Conservation (phyloP, 805 yeast species). For the Teunomyces kruisii region DNA sequence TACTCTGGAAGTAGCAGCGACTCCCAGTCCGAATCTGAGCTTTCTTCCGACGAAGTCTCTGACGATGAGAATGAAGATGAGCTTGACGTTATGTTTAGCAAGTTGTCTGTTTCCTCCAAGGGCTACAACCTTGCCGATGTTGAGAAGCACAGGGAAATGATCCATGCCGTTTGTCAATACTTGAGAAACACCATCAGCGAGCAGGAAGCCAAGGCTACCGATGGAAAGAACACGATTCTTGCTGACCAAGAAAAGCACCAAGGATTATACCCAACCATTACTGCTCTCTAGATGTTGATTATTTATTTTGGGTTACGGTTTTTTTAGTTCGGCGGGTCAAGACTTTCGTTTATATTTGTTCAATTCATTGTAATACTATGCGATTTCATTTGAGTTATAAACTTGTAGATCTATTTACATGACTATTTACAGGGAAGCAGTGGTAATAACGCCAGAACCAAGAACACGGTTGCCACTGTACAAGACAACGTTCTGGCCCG, state of each 20-base stretch:
- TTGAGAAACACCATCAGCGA: conserved; percentile 21
- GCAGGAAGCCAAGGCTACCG: conserved; percentile 6
- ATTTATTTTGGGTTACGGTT: not conserved
- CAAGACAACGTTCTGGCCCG: conserved; percentile 82
- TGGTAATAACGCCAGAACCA: conserved; percentile 47
- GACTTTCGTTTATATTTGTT: conserved; percentile 2
- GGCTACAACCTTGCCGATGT: conserved; percentile 26
- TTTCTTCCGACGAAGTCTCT: conserved; percentile 6
- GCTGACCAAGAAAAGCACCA: conserved; percentile 10
- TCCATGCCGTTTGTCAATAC: conserved; percentile 31
- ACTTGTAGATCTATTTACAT: not conserved
- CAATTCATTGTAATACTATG: conserved; percentile 3
- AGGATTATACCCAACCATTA: conserved; percentile 39
- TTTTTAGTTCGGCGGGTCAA: not conserved
- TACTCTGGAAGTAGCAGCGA: conserved; percentile 1
- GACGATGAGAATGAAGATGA: conserved; percentile 14
- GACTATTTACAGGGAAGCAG: conserved; percentile 5
- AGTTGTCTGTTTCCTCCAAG: conserved; percentile 14
- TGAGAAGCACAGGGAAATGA: conserved; percentile 36
- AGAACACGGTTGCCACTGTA: conserved; percentile 66
- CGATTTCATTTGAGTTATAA: not conserved
- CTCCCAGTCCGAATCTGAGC: conserved; percentile 9
- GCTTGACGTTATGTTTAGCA: conserved; percentile 11
- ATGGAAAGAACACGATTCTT: conserved; percentile 5
- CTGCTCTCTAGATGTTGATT: conserved; percentile 30